Conservation (phyloP, 106 monocot genomes). For the Dactylorhiza incarnata region DNA sequence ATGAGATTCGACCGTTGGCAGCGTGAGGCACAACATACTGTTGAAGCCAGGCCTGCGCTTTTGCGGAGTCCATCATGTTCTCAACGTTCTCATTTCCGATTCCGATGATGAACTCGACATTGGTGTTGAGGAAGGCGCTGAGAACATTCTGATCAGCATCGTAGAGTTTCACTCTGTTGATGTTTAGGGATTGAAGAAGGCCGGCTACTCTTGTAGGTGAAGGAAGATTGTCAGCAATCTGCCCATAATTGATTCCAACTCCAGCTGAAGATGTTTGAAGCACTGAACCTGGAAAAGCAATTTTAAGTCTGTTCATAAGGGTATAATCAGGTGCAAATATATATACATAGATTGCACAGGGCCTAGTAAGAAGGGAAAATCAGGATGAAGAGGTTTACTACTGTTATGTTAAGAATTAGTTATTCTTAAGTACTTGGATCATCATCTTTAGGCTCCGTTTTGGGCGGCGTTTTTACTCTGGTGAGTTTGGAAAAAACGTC, state of each 20-base stretch:
- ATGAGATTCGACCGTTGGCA: constrained; percentile 55
- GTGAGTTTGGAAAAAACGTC: no score
- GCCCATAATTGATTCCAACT: constrained; percentile 96
- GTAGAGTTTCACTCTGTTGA: constrained; percentile 80
- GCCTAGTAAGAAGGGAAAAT: neutral
- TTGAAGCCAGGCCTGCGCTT: constrained; percentile 60
- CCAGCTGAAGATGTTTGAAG: constrained; percentile 11
- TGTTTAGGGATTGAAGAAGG: constrained; percentile 60
- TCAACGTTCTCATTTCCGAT: constrained; percentile 59
- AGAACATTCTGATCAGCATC: constrained; percentile 82
- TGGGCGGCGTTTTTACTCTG: no score
- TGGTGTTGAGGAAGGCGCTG: constrained; percentile 49
- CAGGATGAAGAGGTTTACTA: neutral
- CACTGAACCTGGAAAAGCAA: constrained; percentile 20
- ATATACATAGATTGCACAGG: no score
- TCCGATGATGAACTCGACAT: constrained; percentile 83
- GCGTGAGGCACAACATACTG: constrained; percentile 59
- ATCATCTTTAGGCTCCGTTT: no score
- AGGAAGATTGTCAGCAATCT: constrained; percentile 85
- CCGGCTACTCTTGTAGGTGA: constrained; percentile 38
- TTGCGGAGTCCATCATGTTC: constrained; percentile 43
- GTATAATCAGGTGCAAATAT: neutral
- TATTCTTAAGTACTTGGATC: no score
- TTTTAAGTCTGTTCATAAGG: neutral
- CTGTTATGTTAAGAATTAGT: no score